phyloP scores from a whole-genome alignment of 2,329 filamentous ascomycete genomes.

The Cadophora luteo-olivacea region DNA sequence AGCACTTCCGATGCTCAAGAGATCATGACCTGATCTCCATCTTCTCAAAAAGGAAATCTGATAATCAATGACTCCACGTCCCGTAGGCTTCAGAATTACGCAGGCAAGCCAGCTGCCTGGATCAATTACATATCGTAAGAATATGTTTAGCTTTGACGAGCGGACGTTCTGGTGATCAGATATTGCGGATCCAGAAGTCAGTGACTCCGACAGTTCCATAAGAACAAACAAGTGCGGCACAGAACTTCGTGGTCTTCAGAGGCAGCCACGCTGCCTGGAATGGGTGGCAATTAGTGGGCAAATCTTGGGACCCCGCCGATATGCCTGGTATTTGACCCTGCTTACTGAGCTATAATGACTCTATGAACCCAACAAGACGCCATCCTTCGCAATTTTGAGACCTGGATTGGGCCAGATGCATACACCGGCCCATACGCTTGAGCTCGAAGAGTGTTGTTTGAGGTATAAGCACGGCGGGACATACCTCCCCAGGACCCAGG shows the following conservation, averaged over 20 bases:
- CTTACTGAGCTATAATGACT: neutral
- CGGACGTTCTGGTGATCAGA: too few species aligned
- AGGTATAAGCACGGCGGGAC: neutral
- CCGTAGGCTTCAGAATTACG: too few species aligned
- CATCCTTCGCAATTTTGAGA: neutral
- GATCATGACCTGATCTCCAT: too few species aligned
- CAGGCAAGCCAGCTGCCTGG: too few species aligned
- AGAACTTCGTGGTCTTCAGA: neutral
- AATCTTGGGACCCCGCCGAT: neutral
- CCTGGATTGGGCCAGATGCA: neutral
- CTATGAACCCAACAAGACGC: neutral
- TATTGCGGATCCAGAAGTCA: too few species aligned
- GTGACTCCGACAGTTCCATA: too few species aligned
- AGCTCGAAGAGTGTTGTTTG: neutral
- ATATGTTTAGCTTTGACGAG: too few species aligned
- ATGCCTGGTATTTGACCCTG: neutral
- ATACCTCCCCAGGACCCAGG: neutral
- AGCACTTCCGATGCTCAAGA: too few species aligned
- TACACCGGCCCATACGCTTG: neutral
- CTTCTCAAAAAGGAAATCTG: too few species aligned
- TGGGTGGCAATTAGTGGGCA: neutral
- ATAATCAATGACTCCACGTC: too few species aligned
- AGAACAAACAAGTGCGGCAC: neutral
- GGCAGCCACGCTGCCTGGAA: neutral
- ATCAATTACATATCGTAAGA: too few species aligned